Percentiles rank a stretch among this genome's conserved stretches.
Evolutionary conservation across 345 rosid genomes (phyloP).

Genomic region (Eucalyptus victrix): DNA sequence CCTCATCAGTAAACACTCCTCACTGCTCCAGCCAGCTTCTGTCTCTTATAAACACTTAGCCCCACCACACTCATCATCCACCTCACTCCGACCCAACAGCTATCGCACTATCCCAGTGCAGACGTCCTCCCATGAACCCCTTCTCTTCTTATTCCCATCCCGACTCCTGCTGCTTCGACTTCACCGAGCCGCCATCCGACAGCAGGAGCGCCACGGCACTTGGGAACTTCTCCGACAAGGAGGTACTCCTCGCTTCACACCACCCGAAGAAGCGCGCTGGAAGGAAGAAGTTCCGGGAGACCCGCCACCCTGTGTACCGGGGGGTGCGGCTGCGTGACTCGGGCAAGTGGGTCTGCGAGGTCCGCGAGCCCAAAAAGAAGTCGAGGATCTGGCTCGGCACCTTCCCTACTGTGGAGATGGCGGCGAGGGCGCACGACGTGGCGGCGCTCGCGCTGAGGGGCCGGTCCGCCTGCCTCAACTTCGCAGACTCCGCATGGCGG

Average conservation of each 20-base stretch:
- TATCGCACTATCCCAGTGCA: not conserved
- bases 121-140: slow-evolving; percentile 5
- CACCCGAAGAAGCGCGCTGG: slow-evolving; percentile 76
- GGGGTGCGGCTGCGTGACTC: slow-evolving; percentile 65
- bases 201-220: not conserved
- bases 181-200: slow-evolving; percentile 3
- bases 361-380: slow-evolving; percentile 73
- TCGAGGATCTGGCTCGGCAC: slow-evolving; percentile 77
- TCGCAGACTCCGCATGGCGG: too few species aligned
- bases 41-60: not conserved
- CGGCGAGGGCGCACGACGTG: too few species aligned
- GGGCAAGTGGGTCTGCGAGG: slow-evolving; percentile 89
- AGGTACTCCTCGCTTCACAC: slow-evolving; percentile 47
- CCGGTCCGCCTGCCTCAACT: too few species aligned
- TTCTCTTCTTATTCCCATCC: slow-evolving; percentile 2
- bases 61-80: not conserved
- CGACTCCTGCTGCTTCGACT: not conserved
- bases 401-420: too few species aligned
- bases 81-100: not conserved
- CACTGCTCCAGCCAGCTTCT: not conserved
- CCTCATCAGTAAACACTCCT: too few species aligned
- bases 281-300: slow-evolving; percentile 79
- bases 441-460: too few species aligned
- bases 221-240: slow-evolving; percentile 28
- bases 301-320: slow-evolving; percentile 76